Evolutionary conservation across 805 yeast genomes (phyloP), one percentile per base, ranked within the genome.

Genomic region (Lipomyces chichibuensis): DNA sequence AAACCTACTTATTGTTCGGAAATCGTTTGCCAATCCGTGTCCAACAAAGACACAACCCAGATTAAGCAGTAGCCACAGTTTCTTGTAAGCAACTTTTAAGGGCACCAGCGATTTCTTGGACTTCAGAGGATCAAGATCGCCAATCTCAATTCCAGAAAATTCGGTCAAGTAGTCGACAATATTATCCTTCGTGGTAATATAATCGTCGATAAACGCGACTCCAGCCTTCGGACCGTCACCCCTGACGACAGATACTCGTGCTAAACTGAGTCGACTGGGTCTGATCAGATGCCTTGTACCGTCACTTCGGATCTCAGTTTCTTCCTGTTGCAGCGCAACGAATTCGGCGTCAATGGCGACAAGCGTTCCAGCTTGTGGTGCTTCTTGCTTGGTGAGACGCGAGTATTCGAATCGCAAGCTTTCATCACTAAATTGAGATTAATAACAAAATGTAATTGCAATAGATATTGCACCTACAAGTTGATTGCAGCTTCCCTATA

Each of bases 311-410:
- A 94, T 84, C 74, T 93, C 98, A 56, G 86, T 84, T 69, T 88
- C 86, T 71, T 92, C 98, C 3, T 90, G 90, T 59, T 87, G 85
- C 39, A 93, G 76, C 37, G 88, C 84, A 2, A 95, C 98, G 82
- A 96, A 95, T 77, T 95, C 99, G 0, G 99, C 98, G 81, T 95
- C 99, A 65, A 95, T 89, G 0, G 98, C 99, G 23, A 94, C 88
- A 52, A 92, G 76, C 0, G 91, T 81, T 0, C 97, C 97, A 0
- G 87, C 83, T 25, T 75, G 74, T 0, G 97, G 97, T 0, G 91
- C 90, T 72, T 90, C 93, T 58, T 83, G 82, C 23, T 79, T 79
- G 0, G 92, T 86, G 65, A 91, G 78, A n/a, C 90, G 79, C 71
- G 86, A 84, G 75, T 90, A 91, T 69, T 91, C 94, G 62, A 84